Base-by-base conservation (phyloP, 306 rosid species). In the Trifolium fragiferum region DNA sequence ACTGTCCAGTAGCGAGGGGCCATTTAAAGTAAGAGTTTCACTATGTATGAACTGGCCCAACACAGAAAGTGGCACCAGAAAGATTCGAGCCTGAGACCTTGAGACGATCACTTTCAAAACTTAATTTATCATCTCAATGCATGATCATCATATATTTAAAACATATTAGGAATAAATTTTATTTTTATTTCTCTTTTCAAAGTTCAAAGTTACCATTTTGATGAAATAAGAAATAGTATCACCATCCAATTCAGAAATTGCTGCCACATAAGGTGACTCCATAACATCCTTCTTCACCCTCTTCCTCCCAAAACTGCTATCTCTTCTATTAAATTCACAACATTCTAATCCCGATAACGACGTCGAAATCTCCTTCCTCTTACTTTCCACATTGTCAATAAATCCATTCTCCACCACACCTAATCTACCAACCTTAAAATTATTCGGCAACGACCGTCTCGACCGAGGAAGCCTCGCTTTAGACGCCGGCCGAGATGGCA, bases 401-500 rank as follows among this genome's bases (percentile, higher is more conserved):
- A 77, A 32, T 60, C 71, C 85, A 41, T 84, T 82, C 75, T 84
- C 93, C 65, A 66, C 73, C 37, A 37, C 63, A 8, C 35, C 57
- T 15, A 46, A 69, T 11, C 7, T 44, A 4, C 35, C 77, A 11
- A 87, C 89, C 87, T 64, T 90, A 73, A 95, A 90, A 72, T 78
- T 81, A 43, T 69, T 79, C 1, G 98, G 99, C 77, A 95, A 70
- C 10, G 97, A 90, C 54, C 97, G 88, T 66, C 92, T 82, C 8
- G 93, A 91, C 37, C 92, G 87, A 0, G 99, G 99, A 49, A 90
- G 94, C 70, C 97, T 80, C 13, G 92, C 93, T 68, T 70, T 82
- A 4, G 96, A 92, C 15, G 88, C 66, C 4, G 99, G 99, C 20
- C 99, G 88, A 19, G 93, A 75, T 1, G 99, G 99, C 89, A 95